Evolutionary conservation across 768 basidiomycete genomes (phyloP), one percentile per base, ranked within the genome.

Genomic region (Mycena rebaudengoi): DNA sequence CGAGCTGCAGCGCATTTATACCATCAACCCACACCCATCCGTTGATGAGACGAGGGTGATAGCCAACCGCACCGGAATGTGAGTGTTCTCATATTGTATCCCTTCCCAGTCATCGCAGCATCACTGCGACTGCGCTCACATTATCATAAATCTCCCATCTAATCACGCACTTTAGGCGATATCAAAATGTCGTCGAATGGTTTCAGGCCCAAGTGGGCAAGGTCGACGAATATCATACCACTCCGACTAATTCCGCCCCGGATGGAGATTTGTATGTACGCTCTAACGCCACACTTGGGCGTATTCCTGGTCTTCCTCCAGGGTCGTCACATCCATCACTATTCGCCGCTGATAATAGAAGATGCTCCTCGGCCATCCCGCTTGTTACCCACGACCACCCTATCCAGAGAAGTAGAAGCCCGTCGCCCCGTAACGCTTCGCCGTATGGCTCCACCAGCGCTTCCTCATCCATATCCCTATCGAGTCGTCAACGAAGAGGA

Each of bases 141-240:
- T n/a, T n/a, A 60, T 60, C 59, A 60, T 60, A 4, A 26, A 28
- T 49, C 43, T 60, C 68, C 71, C 72, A 61, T n/a, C 23, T 54
- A 65, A 73, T 74, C 69, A 74, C 72, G 70, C 65, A 7, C 51
- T 67, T 58, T 64, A 94, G 92, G 91, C 89, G 86, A 66, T 85
- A 90, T 77, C 88, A 91, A 76, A 91, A 87, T 59, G 88, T 94
- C 60, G 92, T 89, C 2, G 92, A 94, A 72, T 93, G 92, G 92
- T 94, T 94, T 74, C 91, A 93, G 81, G 92, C 92, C 70, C 91
- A 94, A 71, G 18, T 90, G 91, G 69, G 83, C 69, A 85, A 82
- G 67, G 88, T 91, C 64, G 88, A 89, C 50, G 83, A 86, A 4
- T 55, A 28, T 69, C 70, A 41, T 79, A 81, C 70, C 23, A 48